Evolutionary conservation across 1,139 yeast genomes (phyloP), one percentile per base, ranked within the genome.

Genomic region (Yamadazyma blattariae): DNA sequence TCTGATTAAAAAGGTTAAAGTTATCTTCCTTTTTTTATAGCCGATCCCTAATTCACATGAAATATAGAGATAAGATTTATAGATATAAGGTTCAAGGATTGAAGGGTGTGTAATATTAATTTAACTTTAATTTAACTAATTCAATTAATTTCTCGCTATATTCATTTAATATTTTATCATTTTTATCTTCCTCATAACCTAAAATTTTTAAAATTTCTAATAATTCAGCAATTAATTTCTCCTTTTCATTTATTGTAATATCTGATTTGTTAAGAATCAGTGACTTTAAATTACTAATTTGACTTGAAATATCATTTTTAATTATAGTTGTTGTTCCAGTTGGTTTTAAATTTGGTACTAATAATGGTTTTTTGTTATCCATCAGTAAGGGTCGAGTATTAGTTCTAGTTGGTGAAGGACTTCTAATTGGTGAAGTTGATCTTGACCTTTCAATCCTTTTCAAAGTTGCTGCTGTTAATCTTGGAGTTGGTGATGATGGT

Each of bases 121-220:
- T 38, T n/a, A 41, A 30, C 29, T 41, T 42, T n/a, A 32, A 25
- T n/a, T 19, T 27, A 8, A 42, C 31, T 11, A 42, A 16, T 14
- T 36, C 36, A 6, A 67, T 35, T 32, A 67, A 50, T 41, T 50
- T 47, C 7, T 63, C 57, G 41, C 72, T 64, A 39, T 64, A 66
- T 12, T 40, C 50, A 38, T 64, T 64, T 29, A 65, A 48, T 6
- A 63, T 38, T 11, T 36, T 27, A n/a, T n/a, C n/a, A n/a, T n/a
- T n/a, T 12, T 25, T 17, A 11, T 30, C 17, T n/a, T 30, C 28
- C 14, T 23, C 31, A 5, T 27, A n/a, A n/a, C 23, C 21, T 19
- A 34, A 28, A 5, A 27, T 10, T 17, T 19, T 24, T 16, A 32
- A 13, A 12, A 31, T 24, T 2, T 27, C 39, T 7, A 26, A 20